Evolutionary conservation across 495 filamentous ascomycete genomes (phyloP).

Genomic region (Hypoxylon fragiforme): DNA sequence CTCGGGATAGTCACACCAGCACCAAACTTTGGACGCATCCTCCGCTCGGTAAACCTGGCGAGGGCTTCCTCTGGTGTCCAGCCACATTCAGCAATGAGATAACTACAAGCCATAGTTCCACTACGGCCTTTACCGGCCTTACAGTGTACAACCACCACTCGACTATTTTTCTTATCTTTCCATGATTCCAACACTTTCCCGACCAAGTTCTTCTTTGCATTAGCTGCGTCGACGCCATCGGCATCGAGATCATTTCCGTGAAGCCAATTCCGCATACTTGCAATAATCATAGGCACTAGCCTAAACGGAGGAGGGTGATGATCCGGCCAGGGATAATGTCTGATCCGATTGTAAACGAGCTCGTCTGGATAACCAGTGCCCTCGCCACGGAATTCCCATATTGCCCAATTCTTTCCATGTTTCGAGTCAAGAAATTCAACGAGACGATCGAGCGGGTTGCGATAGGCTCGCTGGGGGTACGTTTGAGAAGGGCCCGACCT

Average conservation of each 20-base stretch:
- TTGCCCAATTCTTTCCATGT: slow-evolving; percentile 82
- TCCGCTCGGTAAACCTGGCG: slow-evolving; percentile 77
- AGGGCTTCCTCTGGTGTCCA: slow-evolving; percentile 82
- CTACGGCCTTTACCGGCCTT: slow-evolving; percentile 96
- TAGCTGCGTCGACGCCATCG: slow-evolving; percentile 8
- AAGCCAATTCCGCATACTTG: slow-evolving; percentile 86
- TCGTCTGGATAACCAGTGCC: slow-evolving; percentile 92
- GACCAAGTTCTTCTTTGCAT: slow-evolving; percentile 30
- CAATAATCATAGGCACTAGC: slow-evolving; percentile 84
- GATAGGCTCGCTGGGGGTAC: slow-evolving; percentile 87
- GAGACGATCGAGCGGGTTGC: slow-evolving; percentile 84
- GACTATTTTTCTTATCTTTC: slow-evolving; percentile 41
- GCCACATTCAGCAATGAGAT: slow-evolving; percentile 86
- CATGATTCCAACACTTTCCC: slow-evolving; percentile 22
- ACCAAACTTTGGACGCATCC: slow-evolving; percentile 89
- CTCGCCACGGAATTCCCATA: slow-evolving; percentile 97
- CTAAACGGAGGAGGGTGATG: slow-evolving; percentile 95
- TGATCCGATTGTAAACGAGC: slow-evolving; percentile 79
- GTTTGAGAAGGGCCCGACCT: slow-evolving; percentile 84
- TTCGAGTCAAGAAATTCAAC: slow-evolving; percentile 83
- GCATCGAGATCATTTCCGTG: slow-evolving; percentile 52
- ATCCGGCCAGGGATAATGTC: slow-evolving; percentile 94
- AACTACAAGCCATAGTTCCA: slow-evolving; percentile 84
- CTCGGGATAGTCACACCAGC: slow-evolving; percentile 90
- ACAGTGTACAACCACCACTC: slow-evolving; percentile 91